Percentiles rank a stretch among this genome's conserved stretches.
phyloP scores from a whole-genome alignment of 2,329 filamentous ascomycete genomes.

The Trichoderma arundinaceum region DNA sequence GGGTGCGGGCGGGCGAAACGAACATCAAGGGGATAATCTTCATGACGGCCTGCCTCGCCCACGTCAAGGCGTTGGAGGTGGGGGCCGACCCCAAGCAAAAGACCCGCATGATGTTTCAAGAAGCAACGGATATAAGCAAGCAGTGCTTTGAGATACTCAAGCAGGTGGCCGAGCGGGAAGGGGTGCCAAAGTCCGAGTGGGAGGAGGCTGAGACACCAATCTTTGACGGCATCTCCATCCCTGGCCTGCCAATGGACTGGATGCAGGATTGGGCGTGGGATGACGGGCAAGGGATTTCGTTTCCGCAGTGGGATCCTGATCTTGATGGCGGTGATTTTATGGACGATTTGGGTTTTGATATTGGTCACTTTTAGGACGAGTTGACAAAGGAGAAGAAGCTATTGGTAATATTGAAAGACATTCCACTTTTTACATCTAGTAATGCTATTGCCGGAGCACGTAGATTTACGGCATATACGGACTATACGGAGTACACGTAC shows the following conservation, averaged over 20 bases:
- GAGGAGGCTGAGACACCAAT: conserved; percentile 31
- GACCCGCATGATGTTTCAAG: conserved; percentile 42
- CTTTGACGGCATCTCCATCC: conserved; percentile 28
- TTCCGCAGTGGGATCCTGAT: conserved; percentile 33
- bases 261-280: conserved; percentile 41
- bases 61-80: conserved; percentile 45
- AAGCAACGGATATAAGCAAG: conserved; percentile 38
- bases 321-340: conserved; percentile 2
- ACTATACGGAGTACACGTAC: too few species aligned
- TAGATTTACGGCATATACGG: neutral
- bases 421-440: too few species aligned
- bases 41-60: conserved; percentile 40
- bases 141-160: conserved; percentile 44
- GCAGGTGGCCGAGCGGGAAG: conserved; percentile 43
- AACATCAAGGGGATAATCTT: conserved; percentile 52
- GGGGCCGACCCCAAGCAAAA: conserved; percentile 41
- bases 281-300: conserved; percentile 34
- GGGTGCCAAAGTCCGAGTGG: conserved; percentile 33
- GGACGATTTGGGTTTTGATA: conserved; percentile 23
- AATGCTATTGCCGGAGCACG: too few species aligned
- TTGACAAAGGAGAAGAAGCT: neutral
- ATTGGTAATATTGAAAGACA: neutral
- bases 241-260: conserved; percentile 37
- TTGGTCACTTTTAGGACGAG: conserved; percentile 4
- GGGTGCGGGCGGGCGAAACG: conserved; percentile 51